Conservation (phyloP, 768 basidiomycete species). For the Pleurotus tuber-regium region DNA sequence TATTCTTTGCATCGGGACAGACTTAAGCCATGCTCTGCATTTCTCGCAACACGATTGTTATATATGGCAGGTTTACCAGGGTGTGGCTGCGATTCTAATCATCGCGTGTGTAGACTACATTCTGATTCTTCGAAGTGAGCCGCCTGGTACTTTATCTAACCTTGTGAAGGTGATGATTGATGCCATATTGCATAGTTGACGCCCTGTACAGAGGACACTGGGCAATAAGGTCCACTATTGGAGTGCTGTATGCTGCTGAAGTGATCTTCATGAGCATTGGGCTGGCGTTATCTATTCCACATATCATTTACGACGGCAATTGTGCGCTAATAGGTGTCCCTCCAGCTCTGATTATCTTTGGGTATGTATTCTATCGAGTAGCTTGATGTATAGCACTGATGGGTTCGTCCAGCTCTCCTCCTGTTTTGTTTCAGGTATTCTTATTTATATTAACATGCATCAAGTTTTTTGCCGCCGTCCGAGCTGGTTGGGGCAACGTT, state of each 20-base stretch:
- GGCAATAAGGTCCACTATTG: conserved; percentile 23
- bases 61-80: conserved; percentile 44
- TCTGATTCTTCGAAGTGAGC: conserved; percentile 37
- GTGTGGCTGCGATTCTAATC: conserved; percentile 26
- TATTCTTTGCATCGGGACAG: conserved; percentile 33
- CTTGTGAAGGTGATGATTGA: neutral
- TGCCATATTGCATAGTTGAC: conserved; percentile 31
- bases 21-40: conserved; percentile 30
- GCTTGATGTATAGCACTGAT: too few relatives aligned
- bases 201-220: conserved; percentile 38
- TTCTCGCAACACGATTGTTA: conserved; percentile 39
- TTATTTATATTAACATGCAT: neutral
- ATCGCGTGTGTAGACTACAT: conserved; percentile 36
- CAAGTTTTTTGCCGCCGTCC: conserved; percentile 14
- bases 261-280: conserved; percentile 31
- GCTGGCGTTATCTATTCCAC: conserved; percentile 25
- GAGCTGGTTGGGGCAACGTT: conserved; percentile 28
- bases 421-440: conserved; percentile 2
- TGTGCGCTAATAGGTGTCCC: conserved; percentile 16
- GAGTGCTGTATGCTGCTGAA: conserved; percentile 25
- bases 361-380: neutral
- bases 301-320: conserved; percentile 29
- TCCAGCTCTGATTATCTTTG: neutral
- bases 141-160: neutral
- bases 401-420: neutral